These are phyloP conservation scores for Hibiscus tridactylites DNA, from an alignment of 345 rosid genomes.

Conservation along the genomic window DNA sequence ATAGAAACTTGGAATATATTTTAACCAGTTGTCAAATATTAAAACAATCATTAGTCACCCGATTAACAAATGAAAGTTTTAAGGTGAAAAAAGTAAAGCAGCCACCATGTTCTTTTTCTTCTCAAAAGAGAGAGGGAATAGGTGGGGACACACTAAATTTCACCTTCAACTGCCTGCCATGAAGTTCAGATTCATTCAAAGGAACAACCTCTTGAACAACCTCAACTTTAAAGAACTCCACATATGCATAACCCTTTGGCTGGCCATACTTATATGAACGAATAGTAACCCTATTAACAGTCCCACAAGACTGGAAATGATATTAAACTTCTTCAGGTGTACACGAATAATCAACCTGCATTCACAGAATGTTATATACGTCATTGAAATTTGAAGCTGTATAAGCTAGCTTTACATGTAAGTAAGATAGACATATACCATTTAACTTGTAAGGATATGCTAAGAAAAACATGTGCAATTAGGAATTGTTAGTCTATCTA, in stretches of 20 bases:
- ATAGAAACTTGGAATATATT: no score
- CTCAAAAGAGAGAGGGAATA: background rate
- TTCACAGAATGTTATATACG: background rate
- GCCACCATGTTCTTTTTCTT: background rate
- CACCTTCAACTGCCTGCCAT: conserved; percentile 72
- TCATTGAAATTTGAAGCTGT: no score
- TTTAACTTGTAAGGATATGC: no score
- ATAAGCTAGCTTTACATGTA: no score
- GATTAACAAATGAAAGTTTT: background rate
- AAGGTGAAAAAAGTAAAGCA: background rate
- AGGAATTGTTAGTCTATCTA: no score
- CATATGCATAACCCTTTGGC: no score
- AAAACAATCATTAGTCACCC: no score
- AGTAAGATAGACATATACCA: no score
- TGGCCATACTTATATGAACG: no score
- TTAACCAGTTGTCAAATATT: no score
- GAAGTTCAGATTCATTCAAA: conserved; percentile 62
- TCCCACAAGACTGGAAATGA: conserved; percentile 6
- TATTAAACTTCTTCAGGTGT: conserved; percentile 79
- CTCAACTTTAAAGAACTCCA: background rate
- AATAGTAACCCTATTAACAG: no score
- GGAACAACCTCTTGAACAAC: conserved; percentile 58
- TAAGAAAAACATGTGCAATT: no score
- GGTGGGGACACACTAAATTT: background rate
- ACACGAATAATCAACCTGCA: conserved; percentile 65